Base-by-base conservation (phyloP, 257 asterid species). In the Gentiana dahurica region DNA sequence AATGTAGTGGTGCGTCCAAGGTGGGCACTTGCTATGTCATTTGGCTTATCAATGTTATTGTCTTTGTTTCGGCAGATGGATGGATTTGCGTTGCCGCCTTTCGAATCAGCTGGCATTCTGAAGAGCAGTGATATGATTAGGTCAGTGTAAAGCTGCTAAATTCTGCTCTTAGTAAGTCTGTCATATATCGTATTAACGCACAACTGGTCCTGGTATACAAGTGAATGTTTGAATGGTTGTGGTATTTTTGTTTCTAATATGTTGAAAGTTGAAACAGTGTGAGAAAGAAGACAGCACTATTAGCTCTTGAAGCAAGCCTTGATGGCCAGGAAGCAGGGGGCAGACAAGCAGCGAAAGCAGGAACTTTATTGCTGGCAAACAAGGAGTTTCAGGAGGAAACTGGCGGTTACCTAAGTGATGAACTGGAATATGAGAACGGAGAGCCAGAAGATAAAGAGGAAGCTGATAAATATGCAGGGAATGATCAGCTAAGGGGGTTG, bases 1-100 rank as follows among this genome's bases (percentile, higher is more conserved):
- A 56, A 15, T 60, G 32, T 51, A n/a, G 41, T 44, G 62, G 41
- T 58, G 34, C 24, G 24, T 12, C 38, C 55, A 37, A 38, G 58
- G 37, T 5, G 35, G 49, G 34, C 2, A 52, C 5, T 62, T 11
- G n/a, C 51, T 24, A 9, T 5, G 13, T 53, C n/a, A 10, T 3
- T 34, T 39, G 24, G 13, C 10, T 62, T 3, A 41, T 49, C n/a
- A 12, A 2, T 44, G 4, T 24, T 1, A 2, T 41, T 4, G 15
- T 4, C 54, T 51, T 24, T 61, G 44, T 68, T 63, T 33, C 55
- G 72, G 80, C 79, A 88, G 99, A 65, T 81, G 73, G 86, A 82
- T 36, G 87, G 93, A 24, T 92, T 79, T 67, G 97, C 73, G 63
- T 71, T 92, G 51, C 97, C 95, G 1, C 74, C 94, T 0, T 85